Evolutionary conservation across 2,329 filamentous ascomycete species (phyloP).

Genomic region (Madurella fahalii): DNA sequence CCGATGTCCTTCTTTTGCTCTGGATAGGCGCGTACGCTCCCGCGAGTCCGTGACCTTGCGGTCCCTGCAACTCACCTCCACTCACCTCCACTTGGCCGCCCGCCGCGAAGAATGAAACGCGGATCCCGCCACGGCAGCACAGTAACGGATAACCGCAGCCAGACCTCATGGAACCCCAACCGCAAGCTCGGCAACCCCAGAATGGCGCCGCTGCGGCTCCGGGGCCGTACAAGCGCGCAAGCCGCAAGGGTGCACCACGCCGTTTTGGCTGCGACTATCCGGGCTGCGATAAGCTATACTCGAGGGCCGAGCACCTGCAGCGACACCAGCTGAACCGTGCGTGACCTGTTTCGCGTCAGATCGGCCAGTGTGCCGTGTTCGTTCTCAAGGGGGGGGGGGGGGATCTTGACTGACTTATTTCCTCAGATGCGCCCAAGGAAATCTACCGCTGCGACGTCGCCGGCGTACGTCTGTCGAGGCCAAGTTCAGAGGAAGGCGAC

Average conservation of each 20-base stretch:
- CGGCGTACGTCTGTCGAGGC: slow-evolving; percentile 34
- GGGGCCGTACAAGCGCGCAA: slow-evolving; percentile 46
- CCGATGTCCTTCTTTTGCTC: slow-evolving; percentile 11
- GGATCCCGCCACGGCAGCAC: slow-evolving; percentile 1
- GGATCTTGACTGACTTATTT: slow-evolving; percentile 14
- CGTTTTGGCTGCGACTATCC: slow-evolving; percentile 62
- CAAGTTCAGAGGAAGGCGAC: neutral
- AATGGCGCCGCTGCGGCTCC: slow-evolving; percentile 9
- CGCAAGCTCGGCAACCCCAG: slow-evolving; percentile 9
- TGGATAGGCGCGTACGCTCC: slow-evolving; percentile 11
- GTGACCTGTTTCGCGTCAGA: slow-evolving; percentile 31
- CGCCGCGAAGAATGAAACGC: slow-evolving; percentile 4
- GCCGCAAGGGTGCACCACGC: slow-evolving; percentile 46
- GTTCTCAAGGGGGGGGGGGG: no score
- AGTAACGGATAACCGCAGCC: neutral
- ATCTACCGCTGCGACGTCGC: slow-evolving; percentile 74
- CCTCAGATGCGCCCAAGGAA: slow-evolving; percentile 69
- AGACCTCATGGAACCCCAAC: slow-evolving; percentile 20
- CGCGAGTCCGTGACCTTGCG: neutral
- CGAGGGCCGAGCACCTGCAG: slow-evolving; percentile 75
- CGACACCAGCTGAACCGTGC: slow-evolving; percentile 78
- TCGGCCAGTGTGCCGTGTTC: no score
- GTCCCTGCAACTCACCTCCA: neutral
- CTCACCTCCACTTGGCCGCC: neutral
- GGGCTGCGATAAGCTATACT: slow-evolving; percentile 75